Evolutionary conservation across 1,139 yeast genomes (phyloP), one percentile per base, ranked within the genome.

Genomic region (Saccharomycopsis hybrid): DNA sequence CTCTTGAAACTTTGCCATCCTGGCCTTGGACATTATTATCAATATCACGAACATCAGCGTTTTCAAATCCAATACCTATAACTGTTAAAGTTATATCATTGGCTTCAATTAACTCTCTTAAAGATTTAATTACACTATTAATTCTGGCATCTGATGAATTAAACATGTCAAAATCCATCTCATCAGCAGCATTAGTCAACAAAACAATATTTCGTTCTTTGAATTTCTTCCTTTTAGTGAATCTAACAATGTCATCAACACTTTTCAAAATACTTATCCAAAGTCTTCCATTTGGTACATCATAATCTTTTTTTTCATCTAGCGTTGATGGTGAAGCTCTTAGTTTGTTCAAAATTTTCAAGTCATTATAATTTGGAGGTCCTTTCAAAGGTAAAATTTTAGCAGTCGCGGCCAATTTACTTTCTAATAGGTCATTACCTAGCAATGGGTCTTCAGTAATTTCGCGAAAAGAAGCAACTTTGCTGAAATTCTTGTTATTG

Each of bases 21-120:
- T 18, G 18, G 18, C 18, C 18, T 18, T 18, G 18, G 18, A 18
- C 18, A 18, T 18, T 18, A 18, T 18, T 18, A 18, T 18, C 18
- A 18, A 18, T 18, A 18, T 18, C 18, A 18, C 18, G 18, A 18
- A 18, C 18, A 18, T 24, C n/a, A 29, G 11, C 53, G 33, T 25
- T 50, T 38, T 9, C 39, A 36, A 8, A 13, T 11, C 39, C 39
- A 11, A 47, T 38, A 52, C 46, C 76, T 57, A 11, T 72, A 54
- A 38, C 66, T 67, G 1, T 74, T 74, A 4, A 61, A 53, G 54
- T 70, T 72, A 0, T 64, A 54, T 32, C 65, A 58, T 1, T 67
- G 63, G 1, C 76, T 73, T 51, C 67, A 64, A 4, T 67, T 67
- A 1, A 51, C 43, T 38, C 55, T 56, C 1, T 54, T 48, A 2